Conservation (phyloP, 768 basidiomycete genomes). For the Suillus cothurnatus region DNA sequence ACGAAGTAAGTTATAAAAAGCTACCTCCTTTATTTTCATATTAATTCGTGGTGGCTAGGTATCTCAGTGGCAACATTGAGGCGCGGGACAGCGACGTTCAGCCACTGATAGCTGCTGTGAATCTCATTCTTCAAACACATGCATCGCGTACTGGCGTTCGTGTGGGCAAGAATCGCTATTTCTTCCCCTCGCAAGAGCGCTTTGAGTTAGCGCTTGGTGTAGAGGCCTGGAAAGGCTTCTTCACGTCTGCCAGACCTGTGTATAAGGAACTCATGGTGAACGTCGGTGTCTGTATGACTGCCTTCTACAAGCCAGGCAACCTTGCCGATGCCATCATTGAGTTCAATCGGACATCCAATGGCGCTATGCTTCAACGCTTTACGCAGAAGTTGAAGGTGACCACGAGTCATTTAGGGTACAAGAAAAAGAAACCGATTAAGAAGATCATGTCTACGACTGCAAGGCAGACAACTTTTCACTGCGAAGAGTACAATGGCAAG, state of each 20-base stretch:
- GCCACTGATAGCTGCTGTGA: constrained; percentile 48
- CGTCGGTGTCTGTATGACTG: constrained; percentile 54
- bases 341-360: constrained; percentile 44
- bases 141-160: constrained; percentile 46
- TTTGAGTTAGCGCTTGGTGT: constrained; percentile 39
- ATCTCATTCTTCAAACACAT: constrained; percentile 47
- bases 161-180: constrained; percentile 53
- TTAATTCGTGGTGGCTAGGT: constrained; percentile 31
- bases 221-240: constrained; percentile 51
- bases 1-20: constrained; percentile 32
- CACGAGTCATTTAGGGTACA: constrained; percentile 58
- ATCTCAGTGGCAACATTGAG: constrained; percentile 39
- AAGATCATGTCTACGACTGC: constrained; percentile 43
- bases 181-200: constrained; percentile 40
- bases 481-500: constrained; percentile 54
- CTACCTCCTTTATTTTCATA: neutral
- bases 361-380: constrained; percentile 49
- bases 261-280: constrained; percentile 55
- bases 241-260: constrained; percentile 50
- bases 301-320: constrained; percentile 61
- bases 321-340: constrained; percentile 58
- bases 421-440: constrained; percentile 48
- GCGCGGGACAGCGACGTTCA: constrained; percentile 42
- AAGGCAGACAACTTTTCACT: constrained; percentile 52
- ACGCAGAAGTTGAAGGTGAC: constrained; percentile 58